Evolutionary conservation across 2,329 filamentous ascomycete species (phyloP).

Genomic region (Fusarium pseudoanthophilum): DNA sequence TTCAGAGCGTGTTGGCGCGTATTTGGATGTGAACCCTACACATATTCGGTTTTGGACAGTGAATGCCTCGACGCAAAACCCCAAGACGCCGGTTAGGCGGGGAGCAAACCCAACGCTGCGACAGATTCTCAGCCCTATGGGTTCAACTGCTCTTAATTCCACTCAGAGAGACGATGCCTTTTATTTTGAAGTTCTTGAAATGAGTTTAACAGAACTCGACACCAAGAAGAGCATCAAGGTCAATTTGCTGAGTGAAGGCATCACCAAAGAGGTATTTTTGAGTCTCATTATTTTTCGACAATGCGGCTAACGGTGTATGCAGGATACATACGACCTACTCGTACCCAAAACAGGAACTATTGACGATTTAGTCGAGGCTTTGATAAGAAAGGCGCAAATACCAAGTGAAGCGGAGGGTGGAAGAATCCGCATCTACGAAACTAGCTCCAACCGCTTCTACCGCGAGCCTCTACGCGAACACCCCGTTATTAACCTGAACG

Average conservation of each 20-base stretch:
- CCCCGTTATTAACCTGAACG: conserved; percentile 83
- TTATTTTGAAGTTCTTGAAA: conserved; percentile 93
- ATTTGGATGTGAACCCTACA: conserved; percentile 80
- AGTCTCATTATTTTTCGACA: not conserved
- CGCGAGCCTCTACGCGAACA: conserved; percentile 78
- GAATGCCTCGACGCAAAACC: conserved; percentile 78
- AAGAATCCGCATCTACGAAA: conserved; percentile 83
- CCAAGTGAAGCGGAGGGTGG: conserved; percentile 76
- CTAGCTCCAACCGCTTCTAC: conserved; percentile 83
- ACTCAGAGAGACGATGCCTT: conserved; percentile 80
- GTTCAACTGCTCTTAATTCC: conserved; percentile 72
- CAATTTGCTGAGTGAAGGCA: conserved; percentile 86
- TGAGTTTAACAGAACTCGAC: conserved; percentile 91
- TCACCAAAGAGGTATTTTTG: conserved; percentile 82
- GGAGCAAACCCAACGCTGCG: conserved; percentile 75
- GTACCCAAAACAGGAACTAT: conserved; percentile 88
- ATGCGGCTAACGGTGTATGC: conserved; percentile 7
- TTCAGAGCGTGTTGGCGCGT: conserved; percentile 82
- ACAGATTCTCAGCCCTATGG: conserved; percentile 81
- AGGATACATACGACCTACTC: conserved; percentile 84
- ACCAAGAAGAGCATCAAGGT: conserved; percentile 90
- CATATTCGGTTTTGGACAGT: conserved; percentile 94
- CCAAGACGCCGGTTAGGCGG: conserved; percentile 82
- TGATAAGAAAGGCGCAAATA: conserved; percentile 84
- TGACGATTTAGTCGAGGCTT: conserved; percentile 77